phyloP scores from a whole-genome alignment of 768 basidiomycete species.

The Suillus occidentalis region DNA sequence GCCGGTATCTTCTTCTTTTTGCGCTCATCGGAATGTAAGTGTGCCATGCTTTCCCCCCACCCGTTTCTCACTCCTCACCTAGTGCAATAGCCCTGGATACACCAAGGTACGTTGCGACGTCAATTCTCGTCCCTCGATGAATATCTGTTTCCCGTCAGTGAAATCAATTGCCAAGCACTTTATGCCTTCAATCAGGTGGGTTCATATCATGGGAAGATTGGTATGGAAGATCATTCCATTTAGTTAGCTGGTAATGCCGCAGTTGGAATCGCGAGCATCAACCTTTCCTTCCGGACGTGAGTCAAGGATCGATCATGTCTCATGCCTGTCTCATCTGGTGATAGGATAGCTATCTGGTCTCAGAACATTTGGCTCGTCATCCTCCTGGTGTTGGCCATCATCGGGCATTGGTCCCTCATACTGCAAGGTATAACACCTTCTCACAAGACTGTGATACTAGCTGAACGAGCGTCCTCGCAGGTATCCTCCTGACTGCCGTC shows the following conservation, averaged over 20 bases:
- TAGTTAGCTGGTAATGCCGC: constrained; percentile 45
- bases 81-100: constrained; percentile 20
- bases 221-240: background rate
- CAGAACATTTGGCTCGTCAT: constrained; percentile 53
- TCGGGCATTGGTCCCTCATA: constrained; percentile 72
- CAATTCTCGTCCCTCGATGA: background rate
- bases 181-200: constrained; percentile 49
- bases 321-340: constrained; percentile 6
- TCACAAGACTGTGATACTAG: background rate
- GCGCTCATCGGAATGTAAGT: constrained; percentile 49
- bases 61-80: constrained; percentile 2
- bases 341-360: constrained; percentile 65
- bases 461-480: constrained; percentile 28
- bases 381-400: constrained; percentile 50
- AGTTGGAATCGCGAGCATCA: constrained; percentile 46
- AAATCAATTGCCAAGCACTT: constrained; percentile 44
- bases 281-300: constrained; percentile 47
- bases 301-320: constrained; percentile 5
- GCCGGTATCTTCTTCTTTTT: constrained; percentile 44
- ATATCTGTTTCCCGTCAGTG: constrained; percentile 21
- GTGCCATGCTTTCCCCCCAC: background rate
- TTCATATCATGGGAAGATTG: constrained; percentile 2
- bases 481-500: constrained; percentile 55
- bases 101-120: constrained; percentile 26
- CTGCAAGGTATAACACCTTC: constrained; percentile 49